Conservation (phyloP, 805 yeast species). For the Brettanomyces nanus region DNA sequence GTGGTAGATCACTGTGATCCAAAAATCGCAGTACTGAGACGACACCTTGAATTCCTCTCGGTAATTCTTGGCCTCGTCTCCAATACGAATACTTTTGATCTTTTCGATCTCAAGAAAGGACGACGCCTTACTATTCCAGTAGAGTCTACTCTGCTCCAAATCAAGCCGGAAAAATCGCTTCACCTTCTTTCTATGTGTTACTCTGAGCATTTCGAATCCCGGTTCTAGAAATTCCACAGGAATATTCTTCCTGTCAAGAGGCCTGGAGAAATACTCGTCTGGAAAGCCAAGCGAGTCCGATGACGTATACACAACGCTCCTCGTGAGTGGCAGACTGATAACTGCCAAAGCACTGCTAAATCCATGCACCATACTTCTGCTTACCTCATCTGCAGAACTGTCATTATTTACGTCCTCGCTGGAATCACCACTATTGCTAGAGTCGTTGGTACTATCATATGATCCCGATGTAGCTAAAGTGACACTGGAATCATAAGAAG, state of each 20-base stretch:
- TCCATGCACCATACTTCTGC: too few species aligned
- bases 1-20: conserved; percentile 78
- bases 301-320: background rate
- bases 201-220: conserved; percentile 58
- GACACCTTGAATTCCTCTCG: conserved; percentile 78
- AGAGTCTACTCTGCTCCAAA: conserved; percentile 41
- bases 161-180: conserved; percentile 51
- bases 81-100: conserved; percentile 53
- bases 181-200: conserved; percentile 63
- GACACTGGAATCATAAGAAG: background rate
- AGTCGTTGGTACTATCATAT: background rate
- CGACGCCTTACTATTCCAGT: conserved; percentile 47
- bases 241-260: conserved; percentile 23
- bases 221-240: conserved; percentile 41
- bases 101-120: conserved; percentile 48
- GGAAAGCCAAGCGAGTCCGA: background rate
- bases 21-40: conserved; percentile 50
- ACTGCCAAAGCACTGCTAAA: background rate
- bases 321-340: background rate
- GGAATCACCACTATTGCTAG: too few species aligned
- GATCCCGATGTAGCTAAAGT: background rate
- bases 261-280: conserved; percentile 10
- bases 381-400: too few species aligned
- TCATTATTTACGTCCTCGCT: too few species aligned
- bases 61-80: conserved; percentile 72